Evolutionary conservation across 805 yeast species (phyloP), one percentile per base, ranked within the genome.

Genomic region (Blastobotrys peoriensis): DNA sequence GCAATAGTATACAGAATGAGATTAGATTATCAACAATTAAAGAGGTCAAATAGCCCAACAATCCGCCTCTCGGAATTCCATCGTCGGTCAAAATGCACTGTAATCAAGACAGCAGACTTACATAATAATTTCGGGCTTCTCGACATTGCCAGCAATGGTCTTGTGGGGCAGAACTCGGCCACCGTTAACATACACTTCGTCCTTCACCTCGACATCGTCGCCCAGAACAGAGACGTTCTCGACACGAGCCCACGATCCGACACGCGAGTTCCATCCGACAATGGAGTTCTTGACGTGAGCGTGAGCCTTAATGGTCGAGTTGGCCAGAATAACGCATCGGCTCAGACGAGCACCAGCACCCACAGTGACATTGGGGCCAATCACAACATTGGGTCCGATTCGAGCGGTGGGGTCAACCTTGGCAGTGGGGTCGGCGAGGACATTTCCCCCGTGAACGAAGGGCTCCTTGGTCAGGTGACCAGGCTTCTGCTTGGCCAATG

Each of bases 121-220:
- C 99, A 93, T 93, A 73, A 93, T 93, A 76, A 93, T 93, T 62
- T 95, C 84, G 66, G 95, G 98, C 71, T 84, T 81, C 79, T 94
- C 98, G 68, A 93, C 96, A 68, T 93, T 93, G 56, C 88, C 78
- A 54, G 95, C 83, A 69, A 93, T 91, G 51, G 96, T 76, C 78
- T 93, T 93, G 81, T 93, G 98, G 58, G 99, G 99, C 66, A 93
- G 81, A 56, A 93, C 97, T 69, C 93, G 88, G 73, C 97, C 99
- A 71, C 99, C 99, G 71, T 93, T 93, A 62, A 93, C 95, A 78
- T 93, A 93, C 67, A 93, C 79, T 77, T 91, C 99, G 67, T 93
- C 97, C 76, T 91, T 87, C 67, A 93, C 87, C 68, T 89, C 94
- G 56, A 93, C 99, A 59, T 93, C 99, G 69, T 93, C 99, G 74